These are phyloP conservation scores for Eremothecium gossypii DNA, from an alignment of 1,139 yeast genomes.

Conservation along the genomic window DNA sequence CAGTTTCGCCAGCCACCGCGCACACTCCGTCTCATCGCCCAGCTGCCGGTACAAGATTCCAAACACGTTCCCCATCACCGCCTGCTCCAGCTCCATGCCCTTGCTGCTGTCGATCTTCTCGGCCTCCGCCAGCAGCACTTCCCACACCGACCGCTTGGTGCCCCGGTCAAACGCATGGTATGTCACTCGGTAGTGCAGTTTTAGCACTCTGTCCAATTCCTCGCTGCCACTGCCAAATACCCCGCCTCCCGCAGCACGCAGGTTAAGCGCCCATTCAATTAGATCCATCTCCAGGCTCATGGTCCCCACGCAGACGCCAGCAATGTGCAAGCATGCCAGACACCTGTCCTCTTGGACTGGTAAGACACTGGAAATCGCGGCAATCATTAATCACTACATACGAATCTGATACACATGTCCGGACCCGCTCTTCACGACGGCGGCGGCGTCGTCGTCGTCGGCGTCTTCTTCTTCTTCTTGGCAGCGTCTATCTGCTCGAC, in stretches of 20 bases:
- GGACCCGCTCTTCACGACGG: not conserved
- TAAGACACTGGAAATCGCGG: too few species aligned
- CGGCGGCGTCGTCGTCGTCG: conserved; percentile 11
- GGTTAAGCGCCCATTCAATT: conserved; percentile 15
- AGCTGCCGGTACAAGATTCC: conserved; percentile 17
- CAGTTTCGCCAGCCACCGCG: conserved; percentile 8
- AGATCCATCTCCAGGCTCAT: conserved; percentile 5
- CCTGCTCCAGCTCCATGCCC: conserved; percentile 11
- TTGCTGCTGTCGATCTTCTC: conserved; percentile 10
- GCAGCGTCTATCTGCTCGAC: conserved; percentile 81
- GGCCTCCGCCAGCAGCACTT: conserved; percentile 19
- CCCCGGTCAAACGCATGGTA: conserved; percentile 18
- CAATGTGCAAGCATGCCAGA: not conserved
- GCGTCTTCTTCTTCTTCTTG: conserved; percentile 53
- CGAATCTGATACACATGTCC: too few species aligned
- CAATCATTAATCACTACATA: too few species aligned
- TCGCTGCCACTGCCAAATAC: conserved; percentile 17
- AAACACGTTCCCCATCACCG: conserved; percentile 16
- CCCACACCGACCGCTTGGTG: conserved; percentile 12
- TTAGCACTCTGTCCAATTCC: conserved; percentile 18
- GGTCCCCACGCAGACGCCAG: not conserved
- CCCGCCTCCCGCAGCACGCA: conserved; percentile 22
- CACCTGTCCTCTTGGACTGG: too few species aligned
- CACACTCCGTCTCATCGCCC: conserved; percentile 10
- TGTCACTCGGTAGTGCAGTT: conserved; percentile 24